These are phyloP conservation scores for Talaromyces proteolyticus DNA, from an alignment of 495 filamentous ascomycete genomes.

Conservation along the genomic window DNA sequence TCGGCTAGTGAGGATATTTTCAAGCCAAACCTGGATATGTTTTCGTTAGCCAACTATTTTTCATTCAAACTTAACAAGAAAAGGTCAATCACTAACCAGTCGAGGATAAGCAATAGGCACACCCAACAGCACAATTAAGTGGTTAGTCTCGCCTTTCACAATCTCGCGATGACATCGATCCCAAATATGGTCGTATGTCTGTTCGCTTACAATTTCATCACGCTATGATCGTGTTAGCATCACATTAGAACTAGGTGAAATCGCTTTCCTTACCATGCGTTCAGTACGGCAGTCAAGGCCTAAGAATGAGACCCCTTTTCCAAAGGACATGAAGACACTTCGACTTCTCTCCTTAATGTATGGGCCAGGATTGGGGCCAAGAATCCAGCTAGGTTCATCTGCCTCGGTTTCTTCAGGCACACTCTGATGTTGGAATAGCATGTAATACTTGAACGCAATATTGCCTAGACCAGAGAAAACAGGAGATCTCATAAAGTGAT, in stretches of 20 bases:
- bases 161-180: conserved; percentile 79
- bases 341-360: conserved; percentile 85
- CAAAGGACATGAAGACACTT: conserved; percentile 80
- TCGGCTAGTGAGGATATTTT: conserved; percentile 72
- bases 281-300: conserved; percentile 91
- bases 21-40: conserved; percentile 51
- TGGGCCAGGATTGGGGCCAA: conserved; percentile 74
- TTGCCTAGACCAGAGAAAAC: conserved; percentile 86
- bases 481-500: conserved; percentile 85
- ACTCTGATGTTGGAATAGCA: conserved; percentile 97
- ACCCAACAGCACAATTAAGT: conserved; percentile 79
- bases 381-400: conserved; percentile 86
- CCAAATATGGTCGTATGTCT: conserved; percentile 79
- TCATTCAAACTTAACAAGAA: conserved; percentile 22
- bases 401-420: conserved; percentile 68
- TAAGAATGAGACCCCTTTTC: conserved; percentile 71
- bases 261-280: conserved; percentile 62
- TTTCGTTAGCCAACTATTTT: conserved; percentile 6
- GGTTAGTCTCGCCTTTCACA: conserved; percentile 74
- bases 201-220: conserved; percentile 71
- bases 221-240: conserved; percentile 36
- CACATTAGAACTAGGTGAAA: too few species aligned
- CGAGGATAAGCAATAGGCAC: conserved; percentile 92
- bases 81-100: conserved; percentile 48
- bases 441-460: conserved; percentile 95